Percentiles rank a stretch among this genome's conserved stretches.
Evolutionary conservation across 495 filamentous ascomycete species (phyloP).

Genomic region (Trichoderma asperelloides): DNA sequence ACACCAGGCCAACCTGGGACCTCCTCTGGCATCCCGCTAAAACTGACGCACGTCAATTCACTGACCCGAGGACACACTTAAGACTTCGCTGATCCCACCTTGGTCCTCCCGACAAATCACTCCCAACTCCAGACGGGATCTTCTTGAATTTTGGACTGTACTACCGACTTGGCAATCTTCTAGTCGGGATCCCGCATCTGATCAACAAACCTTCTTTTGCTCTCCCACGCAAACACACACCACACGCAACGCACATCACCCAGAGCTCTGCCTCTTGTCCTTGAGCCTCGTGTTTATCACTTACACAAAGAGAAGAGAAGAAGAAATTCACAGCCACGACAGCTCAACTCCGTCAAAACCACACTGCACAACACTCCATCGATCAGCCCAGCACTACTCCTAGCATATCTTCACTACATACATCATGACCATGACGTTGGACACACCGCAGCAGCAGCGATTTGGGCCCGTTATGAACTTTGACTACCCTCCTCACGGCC

Average conservation of each 20-base stretch:
- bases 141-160: conserved; percentile 17
- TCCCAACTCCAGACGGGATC: conserved; percentile 33
- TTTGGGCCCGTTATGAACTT: conserved; percentile 68
- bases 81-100: conserved; percentile 67
- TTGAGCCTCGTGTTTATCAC: background rate
- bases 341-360: background rate
- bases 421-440: conserved; percentile 80
- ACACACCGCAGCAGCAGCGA: conserved; percentile 61
- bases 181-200: conserved; percentile 40
- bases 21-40: conserved; percentile 25
- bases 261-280: conserved; percentile 14
- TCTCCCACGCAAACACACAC: conserved; percentile 16
- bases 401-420: background rate
- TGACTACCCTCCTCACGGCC: conserved; percentile 40
- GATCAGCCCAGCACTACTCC: background rate
- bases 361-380: background rate
- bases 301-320: background rate
- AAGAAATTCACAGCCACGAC: background rate
- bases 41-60: conserved; percentile 9
- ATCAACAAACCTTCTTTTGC: conserved; percentile 33
- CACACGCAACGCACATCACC: conserved; percentile 18
- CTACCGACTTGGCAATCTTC: conserved; percentile 9
- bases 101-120: conserved; percentile 10
- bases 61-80: conserved; percentile 50
- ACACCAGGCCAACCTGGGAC: conserved; percentile 16